Base-by-base conservation (phyloP, 2,329 filamentous ascomycete species). In the Aspergillus tanneri region DNA sequence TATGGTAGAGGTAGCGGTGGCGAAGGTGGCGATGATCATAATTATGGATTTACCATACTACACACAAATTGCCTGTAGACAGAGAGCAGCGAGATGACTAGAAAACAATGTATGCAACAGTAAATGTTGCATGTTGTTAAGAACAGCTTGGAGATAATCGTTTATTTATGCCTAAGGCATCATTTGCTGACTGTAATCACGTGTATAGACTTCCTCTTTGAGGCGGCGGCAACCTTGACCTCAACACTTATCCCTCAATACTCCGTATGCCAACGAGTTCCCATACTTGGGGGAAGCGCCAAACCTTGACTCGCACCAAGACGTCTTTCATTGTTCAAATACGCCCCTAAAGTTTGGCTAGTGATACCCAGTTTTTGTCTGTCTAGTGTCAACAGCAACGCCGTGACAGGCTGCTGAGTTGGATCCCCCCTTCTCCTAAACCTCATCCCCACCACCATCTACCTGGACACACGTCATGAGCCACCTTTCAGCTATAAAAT, bases 381-480 rank as follows among this genome's bases (percentile, higher is more conserved):
- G 19, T 4, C 43, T 11, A 10, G 23, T 8, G 34, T 30, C 18
- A 25, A 21, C 24, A 25, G 16, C 36, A 38, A 8, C 16, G 23
- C 11, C 32, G 27, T 30, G 24, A 22, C 34, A 36, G 9, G 24
- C 34, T 18, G 43, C 23, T 49, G 28, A 22, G 36, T 38, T 46
- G 47, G 47, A 35, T 22, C 18, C 24, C 43, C 28, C 32, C 38
- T 34, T 36, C 32, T 36, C 14, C 43, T 46, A 34, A 45, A 27
- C 37, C 41, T 28, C 49, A 48, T 25, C 47, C 18, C 9, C 41
- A 34, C 43, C 47, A 47, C 47, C 47, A 27, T 43, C 43, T 38
- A 44, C 40, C 27, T 45, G n/a, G n/a, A n/a, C n/a, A 50, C 50
- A 45, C 43, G 39, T 47, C 43, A 47, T 34, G 39, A 36, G 16